These are phyloP conservation scores for Rickenella mellea DNA, from an alignment of 768 basidiomycete species.

Conservation along the genomic window DNA sequence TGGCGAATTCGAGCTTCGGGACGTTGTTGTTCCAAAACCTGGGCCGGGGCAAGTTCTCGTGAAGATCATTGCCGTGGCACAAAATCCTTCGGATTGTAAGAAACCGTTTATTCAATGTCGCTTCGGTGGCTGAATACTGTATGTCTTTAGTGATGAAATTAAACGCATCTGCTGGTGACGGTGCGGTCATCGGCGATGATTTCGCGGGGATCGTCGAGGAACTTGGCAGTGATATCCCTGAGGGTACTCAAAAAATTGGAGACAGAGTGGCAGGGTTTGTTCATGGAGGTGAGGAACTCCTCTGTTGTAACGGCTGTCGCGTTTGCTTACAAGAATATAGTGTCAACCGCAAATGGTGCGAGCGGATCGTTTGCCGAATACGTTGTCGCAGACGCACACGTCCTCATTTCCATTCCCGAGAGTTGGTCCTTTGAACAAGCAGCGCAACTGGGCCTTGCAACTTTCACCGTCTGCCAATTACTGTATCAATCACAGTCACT, in stretches of 20 bases:
- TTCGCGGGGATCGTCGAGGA: conserved; percentile 16
- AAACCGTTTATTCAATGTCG: too few species aligned
- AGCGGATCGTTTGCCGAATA: conserved; percentile 20
- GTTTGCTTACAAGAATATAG: not conserved
- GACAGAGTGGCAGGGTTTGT: conserved; percentile 18
- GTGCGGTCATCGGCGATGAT: conserved; percentile 17
- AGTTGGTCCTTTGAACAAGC: conserved; percentile 9
- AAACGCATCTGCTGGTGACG: too few species aligned
- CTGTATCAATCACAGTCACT: conserved; percentile 6
- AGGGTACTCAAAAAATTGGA: conserved; percentile 12
- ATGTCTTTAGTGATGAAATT: too few species aligned
- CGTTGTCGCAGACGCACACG: conserved; percentile 13
- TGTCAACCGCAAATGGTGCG: not conserved
- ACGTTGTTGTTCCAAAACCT: too few species aligned
- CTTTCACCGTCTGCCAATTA: conserved; percentile 6
- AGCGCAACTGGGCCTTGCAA: conserved; percentile 7
- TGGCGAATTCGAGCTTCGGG: too few species aligned
- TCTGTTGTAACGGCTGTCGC: not conserved
- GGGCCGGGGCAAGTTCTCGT: too few species aligned
- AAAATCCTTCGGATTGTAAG: too few species aligned
- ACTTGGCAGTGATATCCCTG: conserved; percentile 10
- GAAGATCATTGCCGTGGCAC: too few species aligned
- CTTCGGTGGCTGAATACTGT: too few species aligned
- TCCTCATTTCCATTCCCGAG: conserved; percentile 9
- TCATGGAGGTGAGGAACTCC: conserved; percentile 11